Conservation (phyloP, 371 early-diverging fungal species). For the Coemansia sp. region DNA sequence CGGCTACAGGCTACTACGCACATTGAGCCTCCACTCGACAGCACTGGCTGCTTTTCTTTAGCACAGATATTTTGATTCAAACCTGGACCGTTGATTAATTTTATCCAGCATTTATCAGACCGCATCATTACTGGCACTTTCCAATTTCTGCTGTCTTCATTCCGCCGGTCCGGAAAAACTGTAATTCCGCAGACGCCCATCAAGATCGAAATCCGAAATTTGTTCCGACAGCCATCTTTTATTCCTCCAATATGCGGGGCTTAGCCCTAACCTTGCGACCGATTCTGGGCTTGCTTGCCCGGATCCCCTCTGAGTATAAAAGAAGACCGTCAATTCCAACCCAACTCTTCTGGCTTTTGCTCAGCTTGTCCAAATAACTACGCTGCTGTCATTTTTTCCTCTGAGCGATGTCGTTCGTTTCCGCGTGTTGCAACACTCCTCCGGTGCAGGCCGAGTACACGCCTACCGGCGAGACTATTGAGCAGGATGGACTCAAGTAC, state of each 20-base stretch:
- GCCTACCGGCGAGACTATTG: conserved; percentile 53
- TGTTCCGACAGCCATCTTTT: neutral
- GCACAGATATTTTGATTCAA: neutral
- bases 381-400: neutral
- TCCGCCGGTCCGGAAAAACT: neutral
- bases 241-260: neutral
- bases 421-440: conserved; percentile 61
- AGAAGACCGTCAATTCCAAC: neutral
- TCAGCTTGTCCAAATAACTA: neutral
- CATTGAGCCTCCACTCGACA: neutral
- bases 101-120: no score
- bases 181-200: neutral
- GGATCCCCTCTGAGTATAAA: neutral
- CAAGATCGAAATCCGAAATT: neutral
- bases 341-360: no score
- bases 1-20: conserved; percentile 5
- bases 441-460: conserved; percentile 60
- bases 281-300: neutral
- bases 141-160: no score
- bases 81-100: neutral
- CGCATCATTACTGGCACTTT: no score
- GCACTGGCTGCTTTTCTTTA: neutral
- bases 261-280: neutral
- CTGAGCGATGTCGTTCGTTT: conserved; percentile 51
- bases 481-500: conserved; percentile 46